Evolutionary conservation across 306 rosid species (phyloP).

Genomic region (Ochetophila trinervis): DNA sequence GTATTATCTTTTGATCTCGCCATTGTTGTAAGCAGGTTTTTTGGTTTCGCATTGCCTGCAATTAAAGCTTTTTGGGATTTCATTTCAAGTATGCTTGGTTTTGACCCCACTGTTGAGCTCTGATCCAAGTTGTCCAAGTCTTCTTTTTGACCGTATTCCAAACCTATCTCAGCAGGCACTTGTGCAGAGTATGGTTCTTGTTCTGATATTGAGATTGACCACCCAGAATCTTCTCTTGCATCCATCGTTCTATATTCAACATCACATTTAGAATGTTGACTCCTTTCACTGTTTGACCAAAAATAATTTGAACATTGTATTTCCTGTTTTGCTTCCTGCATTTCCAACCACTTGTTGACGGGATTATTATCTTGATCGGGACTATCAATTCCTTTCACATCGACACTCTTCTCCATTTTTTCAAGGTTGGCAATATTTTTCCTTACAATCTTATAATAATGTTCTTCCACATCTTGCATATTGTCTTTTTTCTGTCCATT

Average conservation of each 20-base stretch:
- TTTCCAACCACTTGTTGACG: neutral
- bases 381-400: conserved; percentile 3
- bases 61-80: conserved; percentile 23
- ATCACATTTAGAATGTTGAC: neutral
- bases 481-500: conserved; percentile 13
- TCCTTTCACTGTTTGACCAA: conserved; percentile 1
- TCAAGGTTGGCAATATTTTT: conserved; percentile 14
- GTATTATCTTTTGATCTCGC: conserved; percentile 19
- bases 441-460: neutral
- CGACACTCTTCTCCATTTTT: conserved; percentile 15
- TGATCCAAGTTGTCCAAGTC: conserved; percentile 9
- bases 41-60: conserved; percentile 7
- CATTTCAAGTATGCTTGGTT: conserved; percentile 16
- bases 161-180: conserved; percentile 7
- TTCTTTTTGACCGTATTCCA: conserved; percentile 16
- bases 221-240: conserved; percentile 21
- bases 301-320: conserved; percentile 10
- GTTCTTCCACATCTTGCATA: conserved; percentile 1
- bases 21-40: neutral
- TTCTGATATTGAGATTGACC: conserved; percentile 18
- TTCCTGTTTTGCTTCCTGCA: conserved; percentile 11
- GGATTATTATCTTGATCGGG: neutral
- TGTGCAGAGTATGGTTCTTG: conserved; percentile 8
- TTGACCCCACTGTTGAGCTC: conserved; percentile 7
- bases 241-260: conserved; percentile 8